Base-by-base conservation (phyloP, 495 filamentous ascomycete genomes). In the Hypomontagnella monticulosa region DNA sequence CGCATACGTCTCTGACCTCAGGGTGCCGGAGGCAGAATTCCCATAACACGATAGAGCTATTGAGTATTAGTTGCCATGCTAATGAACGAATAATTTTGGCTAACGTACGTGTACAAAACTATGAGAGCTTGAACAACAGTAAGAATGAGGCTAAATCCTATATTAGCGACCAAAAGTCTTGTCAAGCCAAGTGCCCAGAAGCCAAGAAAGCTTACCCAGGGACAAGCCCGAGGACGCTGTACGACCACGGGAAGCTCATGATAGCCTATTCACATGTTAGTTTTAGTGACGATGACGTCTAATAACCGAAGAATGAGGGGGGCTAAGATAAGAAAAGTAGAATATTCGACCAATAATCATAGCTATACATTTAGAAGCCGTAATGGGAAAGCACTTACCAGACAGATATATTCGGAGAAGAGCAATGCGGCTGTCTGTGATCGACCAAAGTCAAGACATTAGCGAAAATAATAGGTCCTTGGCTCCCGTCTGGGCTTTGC, bases 211-310 rank as follows among this genome's bases (percentile, higher is more conserved):
- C 76, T 61, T 70, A 80, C 78, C 92, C 92, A 0, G 92, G 92
- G n/a, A 95, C 91, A 20, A 96, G 83, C 8, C 92, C 92, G 16
- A 96, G 83, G 34, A 93, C 80, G 6, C 91, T 91, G 77, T 96
- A 96, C 0, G 91, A 93, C 81, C 89, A 95, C 1, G 92, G 92
- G 71, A 96, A 96, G 16, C 90, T 93, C 92, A 96, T 96, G 70
- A 96, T 96, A 36, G 92, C 92, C 78, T 78, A 59, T 34, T 37
- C 27, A 23, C 30, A 14, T n/a, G 63, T 70, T 55, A 70, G 58
- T 58, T 0, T 53, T 10, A 43, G 41, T 56, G 30, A 42, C 9
- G 36, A 44, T 11, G 10, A 38, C 41, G 12, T 16, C 38, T 19
- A 4, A 23, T 19, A 38, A 42, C 5, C 4, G 4, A 20, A 59